These are phyloP conservation scores for Globisporangium echinulatum DNA, from an alignment of 352 stramenopile species.

Conservation along the genomic window DNA sequence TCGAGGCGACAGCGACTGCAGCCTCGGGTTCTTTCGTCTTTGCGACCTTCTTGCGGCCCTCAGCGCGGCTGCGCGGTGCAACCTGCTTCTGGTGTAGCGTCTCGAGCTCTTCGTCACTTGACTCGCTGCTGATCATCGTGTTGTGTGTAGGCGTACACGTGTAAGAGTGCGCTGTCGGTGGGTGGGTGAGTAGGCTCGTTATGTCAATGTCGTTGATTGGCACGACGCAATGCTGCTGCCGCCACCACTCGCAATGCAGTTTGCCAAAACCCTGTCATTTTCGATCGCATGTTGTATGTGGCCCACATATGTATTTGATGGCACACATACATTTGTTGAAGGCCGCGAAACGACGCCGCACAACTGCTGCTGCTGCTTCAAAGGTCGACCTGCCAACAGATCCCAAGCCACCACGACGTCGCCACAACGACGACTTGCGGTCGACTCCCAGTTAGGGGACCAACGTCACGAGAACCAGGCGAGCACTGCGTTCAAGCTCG, in stretches of 20 bases:
- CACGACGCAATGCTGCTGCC: no score
- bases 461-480: no score
- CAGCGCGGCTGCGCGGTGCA: constrained; percentile 20
- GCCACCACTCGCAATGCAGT: no score
- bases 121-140: constrained; percentile 88
- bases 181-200: neutral
- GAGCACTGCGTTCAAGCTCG: no score
- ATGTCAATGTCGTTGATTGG: neutral
- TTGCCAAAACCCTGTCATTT: no score
- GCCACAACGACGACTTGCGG: neutral
- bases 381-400: neutral
- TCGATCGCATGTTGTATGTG: no score
- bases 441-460: neutral
- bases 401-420: neutral
- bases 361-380: neutral
- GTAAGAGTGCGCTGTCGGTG: neutral
- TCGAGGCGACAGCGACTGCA: constrained; percentile 5
- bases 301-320: neutral
- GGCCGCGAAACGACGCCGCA: neutral
- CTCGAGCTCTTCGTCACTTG: constrained; percentile 82
- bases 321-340: neutral
- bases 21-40: constrained; percentile 24
- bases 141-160: neutral
- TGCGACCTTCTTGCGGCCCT: constrained; percentile 21
- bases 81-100: constrained; percentile 46